Evolutionary conservation across 2,329 filamentous ascomycete species (phyloP).

Genomic region (Beauveria sp.): DNA sequence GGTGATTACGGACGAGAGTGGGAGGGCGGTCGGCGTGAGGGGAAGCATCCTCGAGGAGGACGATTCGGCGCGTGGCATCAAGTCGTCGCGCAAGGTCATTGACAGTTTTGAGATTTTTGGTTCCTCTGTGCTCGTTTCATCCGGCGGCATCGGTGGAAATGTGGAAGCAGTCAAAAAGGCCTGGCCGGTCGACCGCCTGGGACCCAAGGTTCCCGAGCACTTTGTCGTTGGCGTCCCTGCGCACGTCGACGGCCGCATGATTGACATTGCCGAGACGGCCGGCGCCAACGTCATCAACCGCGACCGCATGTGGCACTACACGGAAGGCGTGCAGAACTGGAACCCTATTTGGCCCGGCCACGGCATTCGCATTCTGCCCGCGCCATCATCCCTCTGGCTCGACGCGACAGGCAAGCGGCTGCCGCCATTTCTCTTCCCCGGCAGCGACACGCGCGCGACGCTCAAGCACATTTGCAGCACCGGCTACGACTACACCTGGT

Average conservation of each 20-base stretch:
- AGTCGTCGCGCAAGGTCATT: constrained; percentile 39
- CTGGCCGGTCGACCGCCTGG: constrained; percentile 52
- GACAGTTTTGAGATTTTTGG: constrained; percentile 47
- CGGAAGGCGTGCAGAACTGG: constrained; percentile 55
- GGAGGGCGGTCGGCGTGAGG: constrained; percentile 44
- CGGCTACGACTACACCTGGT: constrained; percentile 57
- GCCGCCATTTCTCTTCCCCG: constrained; percentile 49
- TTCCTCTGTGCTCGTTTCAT: constrained; percentile 45
- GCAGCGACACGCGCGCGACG: constrained; percentile 49
- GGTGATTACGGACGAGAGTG: constrained; percentile 43
- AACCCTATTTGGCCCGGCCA: constrained; percentile 54
- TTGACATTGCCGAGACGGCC: constrained; percentile 43
- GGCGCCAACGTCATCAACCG: constrained; percentile 52
- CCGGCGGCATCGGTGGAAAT: constrained; percentile 54
- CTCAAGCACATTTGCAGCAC: constrained; percentile 53
- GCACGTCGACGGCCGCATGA: constrained; percentile 58
- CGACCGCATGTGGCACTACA: constrained; percentile 62
- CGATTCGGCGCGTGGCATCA: constrained; percentile 41
- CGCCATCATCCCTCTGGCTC: constrained; percentile 55
- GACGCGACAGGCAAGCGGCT: constrained; percentile 52
- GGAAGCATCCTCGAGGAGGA: constrained; percentile 47
- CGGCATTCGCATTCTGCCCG: constrained; percentile 53
- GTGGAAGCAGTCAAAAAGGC: constrained; percentile 50
- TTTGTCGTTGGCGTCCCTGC: constrained; percentile 56
- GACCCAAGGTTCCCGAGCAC: constrained; percentile 44